Base-by-base conservation (phyloP, 176 grass and related monocot genomes). In the Chloris gayana region DNA sequence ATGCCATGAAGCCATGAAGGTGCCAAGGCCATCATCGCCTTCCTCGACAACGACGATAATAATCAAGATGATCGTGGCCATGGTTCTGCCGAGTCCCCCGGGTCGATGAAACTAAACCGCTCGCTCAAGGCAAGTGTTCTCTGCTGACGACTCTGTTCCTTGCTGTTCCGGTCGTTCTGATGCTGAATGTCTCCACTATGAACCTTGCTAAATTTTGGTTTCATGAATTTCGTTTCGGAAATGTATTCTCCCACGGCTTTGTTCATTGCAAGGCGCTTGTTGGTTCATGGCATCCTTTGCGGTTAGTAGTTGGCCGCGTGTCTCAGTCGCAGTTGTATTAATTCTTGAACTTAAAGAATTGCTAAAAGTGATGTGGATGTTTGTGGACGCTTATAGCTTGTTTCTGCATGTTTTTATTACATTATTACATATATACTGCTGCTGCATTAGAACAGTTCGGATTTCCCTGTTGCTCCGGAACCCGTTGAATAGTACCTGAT, bases 1-100 rank as follows among this genome's bases (percentile, higher is more conserved):
- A 19, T 97, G 94, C 88, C 87, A 89, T 12, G 85, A 94, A 26
- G 94, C 88, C 87, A 89, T 12, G 85, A 94, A 26, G 95, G 89
- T n/a, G 85, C 91, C 67, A 98, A 86, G 72, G 74, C 79, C 89
- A 92, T 94, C 69, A 85, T 97, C 72, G 51, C 70, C 54, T 88
- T 92, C 77, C 58, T 94, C 10, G 57, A 77, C 56, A 35, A 64
- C 9, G 69, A 72, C 0, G 83, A 37, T 37, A 37, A 88, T 24
- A 72, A 34, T 0, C 46, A 69, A n/a, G 84, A 22, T 0, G 80
- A 27, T 19, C 35, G 5, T 5, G 34, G 17, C 30, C 66, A 31
- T 42, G 42, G 19, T 29, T 59, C 47, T 2, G 22, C 44, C 34
- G 70, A 27, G 27, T 19, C 37, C 51, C 61, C 47, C 37, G 78